phyloP scores from a whole-genome alignment of 208 protist genomes.

The Trypanosoma conorhini region DNA sequence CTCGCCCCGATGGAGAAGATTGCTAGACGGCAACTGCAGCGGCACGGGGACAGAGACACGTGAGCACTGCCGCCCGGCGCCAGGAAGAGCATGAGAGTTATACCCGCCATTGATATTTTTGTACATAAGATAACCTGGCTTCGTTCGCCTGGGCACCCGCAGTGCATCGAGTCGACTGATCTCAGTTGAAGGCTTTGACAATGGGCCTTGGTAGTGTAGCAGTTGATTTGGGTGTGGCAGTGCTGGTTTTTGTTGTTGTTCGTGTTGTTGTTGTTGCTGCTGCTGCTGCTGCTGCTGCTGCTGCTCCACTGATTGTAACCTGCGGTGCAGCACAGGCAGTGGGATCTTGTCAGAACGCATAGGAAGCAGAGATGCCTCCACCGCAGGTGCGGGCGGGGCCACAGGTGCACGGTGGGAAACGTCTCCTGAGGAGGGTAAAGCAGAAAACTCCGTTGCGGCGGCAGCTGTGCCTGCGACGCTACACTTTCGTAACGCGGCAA shows the following conservation, averaged over 20 bases:
- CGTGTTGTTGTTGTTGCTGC: slow-evolving; percentile 12
- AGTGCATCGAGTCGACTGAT: background rate
- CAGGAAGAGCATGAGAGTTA: slow-evolving; percentile 4
- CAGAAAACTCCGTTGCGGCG: background rate
- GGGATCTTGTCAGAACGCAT: background rate
- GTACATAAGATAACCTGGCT: slow-evolving; percentile 24
- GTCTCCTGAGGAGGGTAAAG: background rate
- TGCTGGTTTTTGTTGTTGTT: slow-evolving; percentile 2
- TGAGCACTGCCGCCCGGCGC: too few relatives aligned
- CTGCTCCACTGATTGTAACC: background rate
- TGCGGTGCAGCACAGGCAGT: background rate
- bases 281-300: slow-evolving; percentile 17
- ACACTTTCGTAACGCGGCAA: slow-evolving; percentile 29
- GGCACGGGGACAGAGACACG: background rate
- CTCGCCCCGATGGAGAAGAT: background rate
- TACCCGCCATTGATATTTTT: slow-evolving; percentile 35
- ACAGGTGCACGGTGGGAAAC: background rate
- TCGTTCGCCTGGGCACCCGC: background rate
- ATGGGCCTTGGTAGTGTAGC: background rate
- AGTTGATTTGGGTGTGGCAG: background rate
- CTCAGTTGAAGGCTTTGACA: background rate
- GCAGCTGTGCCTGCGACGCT: background rate
- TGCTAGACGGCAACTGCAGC: background rate
- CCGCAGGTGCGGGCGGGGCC: background rate
- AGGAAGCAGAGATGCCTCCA: background rate